These are phyloP conservation scores for Tetrastigma voinierianum DNA, from an alignment of 164 flowering plant species.

Conservation along the genomic window DNA sequence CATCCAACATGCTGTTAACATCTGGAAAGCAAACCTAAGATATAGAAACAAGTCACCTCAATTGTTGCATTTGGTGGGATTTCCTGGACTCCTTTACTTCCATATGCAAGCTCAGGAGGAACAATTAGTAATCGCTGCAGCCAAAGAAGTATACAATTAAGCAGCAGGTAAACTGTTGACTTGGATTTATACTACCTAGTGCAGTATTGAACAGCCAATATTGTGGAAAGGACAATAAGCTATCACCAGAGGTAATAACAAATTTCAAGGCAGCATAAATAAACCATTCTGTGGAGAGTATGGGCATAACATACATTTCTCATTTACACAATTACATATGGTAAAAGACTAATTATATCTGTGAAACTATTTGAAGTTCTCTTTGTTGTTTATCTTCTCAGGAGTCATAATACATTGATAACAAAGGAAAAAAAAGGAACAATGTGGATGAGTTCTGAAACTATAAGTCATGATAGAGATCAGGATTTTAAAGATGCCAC, in stretches of 20 bases:
- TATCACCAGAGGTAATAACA: not conserved
- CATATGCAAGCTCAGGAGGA: conserved; percentile 95
- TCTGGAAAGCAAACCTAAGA: not conserved
- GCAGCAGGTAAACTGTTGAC: not conserved
- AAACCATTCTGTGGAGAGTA: no score
- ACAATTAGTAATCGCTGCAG: conserved; percentile 79
- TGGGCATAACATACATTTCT: not conserved
- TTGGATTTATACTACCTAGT: no score
- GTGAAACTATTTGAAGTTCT: not conserved
- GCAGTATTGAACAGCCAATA: not conserved
- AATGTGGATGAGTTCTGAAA: not conserved
- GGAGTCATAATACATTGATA: not conserved
- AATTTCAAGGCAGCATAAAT: not conserved
- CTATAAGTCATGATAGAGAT: not conserved
- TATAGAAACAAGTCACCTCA: conserved; percentile 49
- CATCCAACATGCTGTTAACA: not conserved
- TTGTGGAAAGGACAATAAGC: not conserved
- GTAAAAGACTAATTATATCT: not conserved
- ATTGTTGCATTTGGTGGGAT: conserved; percentile 98
- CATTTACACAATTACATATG: not conserved
- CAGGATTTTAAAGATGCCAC: not conserved
- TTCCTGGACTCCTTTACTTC: conserved; percentile 95
- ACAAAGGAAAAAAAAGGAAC: not conserved
- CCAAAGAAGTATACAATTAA: not conserved
- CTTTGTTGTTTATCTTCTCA: not conserved